Evolutionary conservation across 495 filamentous ascomycete species (phyloP).

Genomic region (Beverwykella pulmonaria): DNA sequence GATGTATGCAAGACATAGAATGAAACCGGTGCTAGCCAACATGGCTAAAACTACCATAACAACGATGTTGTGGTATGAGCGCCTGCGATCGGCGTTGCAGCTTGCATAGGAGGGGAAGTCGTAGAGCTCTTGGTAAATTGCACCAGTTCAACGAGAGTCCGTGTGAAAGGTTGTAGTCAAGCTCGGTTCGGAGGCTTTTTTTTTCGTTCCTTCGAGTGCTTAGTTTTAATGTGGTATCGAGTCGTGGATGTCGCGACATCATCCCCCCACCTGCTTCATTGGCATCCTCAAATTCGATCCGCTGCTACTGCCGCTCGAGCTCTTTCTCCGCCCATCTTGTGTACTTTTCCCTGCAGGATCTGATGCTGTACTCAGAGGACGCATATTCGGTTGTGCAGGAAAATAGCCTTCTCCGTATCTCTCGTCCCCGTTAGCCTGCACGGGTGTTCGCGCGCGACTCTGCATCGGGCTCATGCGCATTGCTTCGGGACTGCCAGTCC

Average conservation of each 20-base stretch:
- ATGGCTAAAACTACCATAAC: no score
- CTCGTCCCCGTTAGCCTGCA: background rate
- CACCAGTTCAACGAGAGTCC: background rate
- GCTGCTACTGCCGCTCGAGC: slow-evolving; percentile 25
- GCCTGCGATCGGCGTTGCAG: no score
- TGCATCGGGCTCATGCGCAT: slow-evolving; percentile 39
- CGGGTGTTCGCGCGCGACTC: slow-evolving; percentile 40
- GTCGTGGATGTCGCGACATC: background rate
- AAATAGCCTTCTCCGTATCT: slow-evolving; percentile 22
- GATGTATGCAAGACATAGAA: no score
- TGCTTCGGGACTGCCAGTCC: slow-evolving; percentile 36
- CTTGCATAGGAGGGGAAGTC: background rate
- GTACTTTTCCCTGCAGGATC: slow-evolving; percentile 14
- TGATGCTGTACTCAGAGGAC: slow-evolving; percentile 23
- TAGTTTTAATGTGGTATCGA: background rate
- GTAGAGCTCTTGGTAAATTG: background rate
- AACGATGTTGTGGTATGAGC: no score
- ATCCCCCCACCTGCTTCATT: slow-evolving; percentile 15
- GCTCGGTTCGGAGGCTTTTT: background rate
- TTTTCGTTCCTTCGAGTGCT: background rate
- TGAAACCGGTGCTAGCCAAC: no score
- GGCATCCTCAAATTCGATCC: slow-evolving; percentile 13
- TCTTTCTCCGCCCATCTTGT: slow-evolving; percentile 26
- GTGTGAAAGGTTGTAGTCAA: background rate
- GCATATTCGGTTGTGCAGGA: slow-evolving; percentile 12